Base-by-base conservation (phyloP, 257 asterid species). In the Solanum sitiens region DNA sequence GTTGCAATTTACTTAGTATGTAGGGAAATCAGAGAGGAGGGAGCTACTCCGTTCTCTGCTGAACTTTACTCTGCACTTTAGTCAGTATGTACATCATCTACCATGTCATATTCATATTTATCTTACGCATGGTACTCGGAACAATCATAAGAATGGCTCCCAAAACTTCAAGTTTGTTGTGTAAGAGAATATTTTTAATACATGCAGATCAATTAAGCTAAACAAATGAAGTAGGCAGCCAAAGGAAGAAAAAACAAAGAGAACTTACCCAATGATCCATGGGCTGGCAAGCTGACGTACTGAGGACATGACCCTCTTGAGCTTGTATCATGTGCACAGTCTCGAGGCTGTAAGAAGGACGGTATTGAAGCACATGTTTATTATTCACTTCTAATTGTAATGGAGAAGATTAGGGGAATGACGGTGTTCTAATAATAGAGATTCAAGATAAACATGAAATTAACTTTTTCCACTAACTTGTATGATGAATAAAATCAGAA, bases 221-320 rank as follows among this genome's bases (percentile, higher is more conserved):
- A 40, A 75, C n/a, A n/a, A 77, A 77, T 44, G 23, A 74, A 74
- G 30, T 74, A 25, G 37, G 61, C 39, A 44, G 63, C 84, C 37
- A 44, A 44, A 75, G 47, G 35, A n/a, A 44, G 32, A 75, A 75
- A 74, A 44, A n/a, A 42, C 14, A 71, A 33, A 86, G 67, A 30
- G 23, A 86, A 91, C 95, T 93, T 88, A 95, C 98, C 90, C 61
- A 59, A 21, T 44, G 95, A 87, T 65, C 47, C 89, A 80, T 84
- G 86, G 86, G 88, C 94, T 68, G 99, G 99, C 93, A 96, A 92
- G 93, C 95, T 93, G 93, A 93, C 92, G 42, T 93, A 93, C 83
- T 16, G 87, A 86, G 99, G 99, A 63, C 99, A 96, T 4, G 96
- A 91, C 83, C 86, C 87, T 67, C 84, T 87, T 4, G 93, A 91